Percentiles rank a stretch among this genome's conserved stretches.
Evolutionary conservation across 371 early-diverging fungal species (phyloP).

Genomic region (Rhizopus stolonifer): DNA sequence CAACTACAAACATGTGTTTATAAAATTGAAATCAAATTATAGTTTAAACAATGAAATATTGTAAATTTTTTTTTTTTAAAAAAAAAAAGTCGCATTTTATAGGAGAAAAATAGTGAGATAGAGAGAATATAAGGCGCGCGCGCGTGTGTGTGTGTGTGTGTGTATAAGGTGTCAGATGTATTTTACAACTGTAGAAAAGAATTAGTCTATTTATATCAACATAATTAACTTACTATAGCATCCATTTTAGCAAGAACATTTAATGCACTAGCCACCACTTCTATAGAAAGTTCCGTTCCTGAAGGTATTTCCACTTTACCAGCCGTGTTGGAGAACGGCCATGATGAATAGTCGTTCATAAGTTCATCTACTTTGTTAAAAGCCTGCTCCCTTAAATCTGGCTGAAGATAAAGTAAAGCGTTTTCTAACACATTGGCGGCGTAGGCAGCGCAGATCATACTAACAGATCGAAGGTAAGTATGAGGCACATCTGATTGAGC

Average conservation of each 20-base stretch:
- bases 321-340: constrained; percentile 70
- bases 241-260: constrained; percentile 90
- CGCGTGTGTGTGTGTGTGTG: too few species aligned
- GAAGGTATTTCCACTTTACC: constrained; percentile 55
- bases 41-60: too few species aligned
- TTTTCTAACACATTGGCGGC: constrained; percentile 96
- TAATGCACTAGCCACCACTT: constrained; percentile 76
- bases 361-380: constrained; percentile 87
- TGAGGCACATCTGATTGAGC: constrained; percentile 45
- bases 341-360: constrained; percentile 80
- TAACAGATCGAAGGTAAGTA: constrained; percentile 71
- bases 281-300: constrained; percentile 61
- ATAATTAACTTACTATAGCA: constrained; percentile 66
- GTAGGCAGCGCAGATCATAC: constrained; percentile 93
- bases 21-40: too few species aligned
- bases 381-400: constrained; percentile 85
- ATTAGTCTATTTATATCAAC: not conserved
- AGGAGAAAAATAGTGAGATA: too few species aligned
- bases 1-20: too few species aligned
- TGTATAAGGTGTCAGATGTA: not conserved
- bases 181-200: not conserved
- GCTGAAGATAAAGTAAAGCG: constrained; percentile 80
- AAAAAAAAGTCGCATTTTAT: too few species aligned
- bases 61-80: too few species aligned
- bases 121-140: too few species aligned